These are phyloP conservation scores for Piper betle DNA, from an alignment of 164 flowering plant genomes.

Conservation along the genomic window DNA sequence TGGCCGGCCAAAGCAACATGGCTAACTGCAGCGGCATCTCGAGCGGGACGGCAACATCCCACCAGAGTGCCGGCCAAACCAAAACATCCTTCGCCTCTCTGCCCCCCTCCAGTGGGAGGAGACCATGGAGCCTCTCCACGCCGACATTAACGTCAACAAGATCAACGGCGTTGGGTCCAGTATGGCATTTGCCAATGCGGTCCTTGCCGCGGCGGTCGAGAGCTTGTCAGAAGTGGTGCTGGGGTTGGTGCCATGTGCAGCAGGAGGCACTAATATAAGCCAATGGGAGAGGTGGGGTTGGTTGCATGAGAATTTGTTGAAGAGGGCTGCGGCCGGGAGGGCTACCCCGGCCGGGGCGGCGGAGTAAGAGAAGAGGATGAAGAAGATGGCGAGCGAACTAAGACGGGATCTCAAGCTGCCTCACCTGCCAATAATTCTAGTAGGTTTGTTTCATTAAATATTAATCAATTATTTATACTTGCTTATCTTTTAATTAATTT, in stretches of 20 bases:
- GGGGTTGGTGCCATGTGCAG: constrained; percentile 75
- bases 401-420: constrained; percentile 26
- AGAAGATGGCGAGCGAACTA: constrained; percentile 25
- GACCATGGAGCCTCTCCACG: constrained; percentile 55
- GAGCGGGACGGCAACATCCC: constrained; percentile 52
- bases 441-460: background rate
- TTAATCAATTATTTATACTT: too few relatives aligned
- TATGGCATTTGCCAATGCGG: constrained; percentile 38
- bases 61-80: constrained; percentile 23
- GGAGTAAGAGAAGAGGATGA: constrained; percentile 24
- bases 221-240: constrained; percentile 14
- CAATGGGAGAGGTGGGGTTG: constrained; percentile 43
- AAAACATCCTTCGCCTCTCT: constrained; percentile 26
- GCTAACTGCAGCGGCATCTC: constrained; percentile 52
- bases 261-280: constrained; percentile 58
- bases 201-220: constrained; percentile 8
- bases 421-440: too few relatives aligned
- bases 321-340: constrained; percentile 25
- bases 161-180: constrained; percentile 64
- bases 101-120: constrained; percentile 32
- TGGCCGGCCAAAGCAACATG: constrained; percentile 77
- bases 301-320: constrained; percentile 36
- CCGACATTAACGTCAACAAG: constrained; percentile 37
- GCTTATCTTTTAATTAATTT: background rate
- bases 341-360: constrained; percentile 15